Evolutionary conservation across 768 basidiomycete genomes (phyloP), one percentile per base, ranked within the genome.

Genomic region (Xerocomellus amylosporus): DNA sequence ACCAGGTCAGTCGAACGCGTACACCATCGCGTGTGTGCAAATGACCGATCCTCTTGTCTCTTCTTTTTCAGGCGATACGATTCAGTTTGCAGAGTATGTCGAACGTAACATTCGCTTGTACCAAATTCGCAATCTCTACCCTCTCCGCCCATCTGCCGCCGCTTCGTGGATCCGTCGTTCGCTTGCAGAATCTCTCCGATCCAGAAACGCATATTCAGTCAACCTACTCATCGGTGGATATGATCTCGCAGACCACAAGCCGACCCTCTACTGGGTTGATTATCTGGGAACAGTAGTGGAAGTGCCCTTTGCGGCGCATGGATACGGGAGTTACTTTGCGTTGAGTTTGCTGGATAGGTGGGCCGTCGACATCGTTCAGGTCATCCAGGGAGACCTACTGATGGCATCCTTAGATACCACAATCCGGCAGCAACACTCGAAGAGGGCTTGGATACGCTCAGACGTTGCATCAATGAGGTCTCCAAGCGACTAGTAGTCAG

Each of bases 41-140:
- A 39, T 31, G 9, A 13, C 22, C 19, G 26, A 43, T 38, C 17
- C 7, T 10, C 24, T 26, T 7, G 33, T 17, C 5, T 17, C 10
- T 10, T 37, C 12, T 33, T 24, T 28, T 2, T 6, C 64, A 92
- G 96, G 97, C 55, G 97, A 98, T 69, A 98, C 97, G 20, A 79
- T 96, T 22, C 91, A 98, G 68, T 98, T 98, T 65, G 90, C 96
- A 1, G 97, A 99, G 74, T 99, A 82, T 64, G 83, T 98, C 57
- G 94, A 98, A 67, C 87, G 96, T 57, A 98, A 97, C 76, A 84
- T 99, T 60, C 87, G 96, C 43, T 77, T 99, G 45, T 95, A 96
- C 75, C 92, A 97, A 65, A 98, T 98, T 67, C 88, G 96, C 64
- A 88, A 98, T 74, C 79, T 87, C 69, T 87, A 91, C 71, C 81